Conservation (phyloP, 108 stramenopile species). For the Fragilaria crotonensis region DNA sequence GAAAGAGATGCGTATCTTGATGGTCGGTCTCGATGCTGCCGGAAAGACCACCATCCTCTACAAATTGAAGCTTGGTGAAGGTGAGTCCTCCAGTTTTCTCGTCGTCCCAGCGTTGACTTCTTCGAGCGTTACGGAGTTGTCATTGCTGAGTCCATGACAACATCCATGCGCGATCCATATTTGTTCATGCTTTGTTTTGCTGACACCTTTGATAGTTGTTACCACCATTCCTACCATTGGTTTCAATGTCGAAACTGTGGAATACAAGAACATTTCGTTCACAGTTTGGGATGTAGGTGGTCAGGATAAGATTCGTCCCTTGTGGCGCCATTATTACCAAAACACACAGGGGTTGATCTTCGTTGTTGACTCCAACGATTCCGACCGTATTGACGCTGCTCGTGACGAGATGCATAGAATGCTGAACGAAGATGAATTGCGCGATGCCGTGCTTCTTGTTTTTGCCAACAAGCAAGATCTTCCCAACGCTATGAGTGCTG, state of each 20-base stretch:
- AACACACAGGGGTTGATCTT: conserved; percentile 99
- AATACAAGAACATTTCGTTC: conserved; percentile 97
- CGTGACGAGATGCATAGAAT: conserved; percentile 98
- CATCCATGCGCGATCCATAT: neutral
- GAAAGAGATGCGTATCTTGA: conserved; percentile 99
- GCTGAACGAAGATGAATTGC: conserved; percentile 97
- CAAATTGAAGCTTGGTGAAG: conserved; percentile 98
- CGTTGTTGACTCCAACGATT: conserved; percentile 98
- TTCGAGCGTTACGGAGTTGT: neutral
- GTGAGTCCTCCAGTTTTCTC: conserved; percentile 21
- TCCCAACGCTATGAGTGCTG: conserved; percentile 96
- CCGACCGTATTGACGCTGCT: conserved; percentile 98
- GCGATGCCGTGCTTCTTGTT: conserved; percentile 92
- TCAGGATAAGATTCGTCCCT: conserved; percentile 99
- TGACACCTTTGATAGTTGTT: conserved; percentile 59
- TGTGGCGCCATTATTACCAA: conserved; percentile 99
- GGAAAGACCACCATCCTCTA: conserved; percentile 99
- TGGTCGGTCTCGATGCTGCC: conserved; percentile 99
- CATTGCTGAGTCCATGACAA: neutral
- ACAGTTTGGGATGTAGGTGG: conserved; percentile 99
- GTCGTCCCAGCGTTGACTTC: too few species aligned
- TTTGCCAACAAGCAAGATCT: conserved; percentile 99
- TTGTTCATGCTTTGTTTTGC: neutral
- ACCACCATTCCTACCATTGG: conserved; percentile 99
- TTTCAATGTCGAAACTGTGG: conserved; percentile 94